phyloP scores from a whole-genome alignment of 176 grass and related monocot genomes.

The Bonia amplexicaulis region DNA sequence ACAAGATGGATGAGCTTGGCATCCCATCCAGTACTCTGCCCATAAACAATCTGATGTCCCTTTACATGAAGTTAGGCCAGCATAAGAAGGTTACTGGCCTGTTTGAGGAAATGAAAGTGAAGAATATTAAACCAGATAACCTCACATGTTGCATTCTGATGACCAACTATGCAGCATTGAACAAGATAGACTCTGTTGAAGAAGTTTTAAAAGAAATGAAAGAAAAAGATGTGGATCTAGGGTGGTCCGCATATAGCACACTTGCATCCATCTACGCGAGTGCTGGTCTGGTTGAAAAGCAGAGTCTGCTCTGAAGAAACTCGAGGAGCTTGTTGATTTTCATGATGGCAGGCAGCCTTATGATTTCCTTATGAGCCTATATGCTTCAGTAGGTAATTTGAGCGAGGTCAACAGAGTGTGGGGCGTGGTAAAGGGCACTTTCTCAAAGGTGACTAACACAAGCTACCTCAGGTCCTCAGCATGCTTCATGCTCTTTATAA shows the following conservation, averaged over 20 bases:
- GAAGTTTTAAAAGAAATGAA: conserved; percentile 57
- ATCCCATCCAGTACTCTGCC: conserved; percentile 18
- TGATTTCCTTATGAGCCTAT: conserved; percentile 57
- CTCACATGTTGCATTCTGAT: conserved; percentile 71
- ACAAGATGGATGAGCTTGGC: conserved; percentile 48
- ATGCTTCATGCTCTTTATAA: conserved; percentile 69
- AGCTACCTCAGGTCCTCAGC: conserved; percentile 60
- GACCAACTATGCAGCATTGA: conserved; percentile 53
- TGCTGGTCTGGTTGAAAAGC: conserved; percentile 48
- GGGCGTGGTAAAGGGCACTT: conserved; percentile 36
- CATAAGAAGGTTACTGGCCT: conserved; percentile 44
- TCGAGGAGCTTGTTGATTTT: conserved; percentile 44
- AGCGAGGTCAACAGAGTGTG: conserved; percentile 60
- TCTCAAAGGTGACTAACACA: conserved; percentile 47
- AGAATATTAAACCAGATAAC: conserved; percentile 48
- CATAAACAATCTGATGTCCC: conserved; percentile 68
- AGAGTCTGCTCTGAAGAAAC: conserved; percentile 61
- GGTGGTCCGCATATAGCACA: conserved; percentile 63
- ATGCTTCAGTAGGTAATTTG: conserved; percentile 56
- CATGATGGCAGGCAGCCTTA: conserved; percentile 41
- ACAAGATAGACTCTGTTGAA: conserved; percentile 56
- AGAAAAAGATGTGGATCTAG: conserved; percentile 27
- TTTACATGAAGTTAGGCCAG: conserved; percentile 54
- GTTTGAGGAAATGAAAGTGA: conserved; percentile 66
- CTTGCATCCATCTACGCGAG: conserved; percentile 67